Base-by-base conservation (phyloP, 768 basidiomycete species). In the Plicaturopsis crispa region DNA sequence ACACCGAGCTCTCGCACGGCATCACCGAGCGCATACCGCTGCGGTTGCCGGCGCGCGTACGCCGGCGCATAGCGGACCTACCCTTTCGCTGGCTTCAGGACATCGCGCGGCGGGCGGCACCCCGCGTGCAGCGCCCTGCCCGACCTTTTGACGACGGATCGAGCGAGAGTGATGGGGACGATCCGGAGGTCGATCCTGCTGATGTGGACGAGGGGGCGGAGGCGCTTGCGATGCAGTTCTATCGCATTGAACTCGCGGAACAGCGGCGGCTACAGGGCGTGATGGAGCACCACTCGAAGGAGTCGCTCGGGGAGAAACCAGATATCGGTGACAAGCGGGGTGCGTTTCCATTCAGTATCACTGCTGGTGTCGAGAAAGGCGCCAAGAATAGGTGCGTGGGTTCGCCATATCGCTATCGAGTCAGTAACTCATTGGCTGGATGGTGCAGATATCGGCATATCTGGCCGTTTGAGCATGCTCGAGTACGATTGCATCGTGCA, bases 391-490 rank as follows among this genome's bases (percentile, higher is more conserved):
- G 94, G 84, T 88, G 36, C 12, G 62, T 56, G 5, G 12, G 7
- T 2, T 26, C 30, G 26, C 10, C 21, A 26, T 8, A n/a, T 17
- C 33, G 8, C 8, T 11, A 34, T 17, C 17, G 8, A 34, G 8
- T 19, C 11, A 10, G 17, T 19, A 34, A 16, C 17, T 10, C 20
- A 14, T 36, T 30, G 7, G 8, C 4, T 31, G 13, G 21, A 40
- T 44, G 31, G 46, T 23, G 11, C 45, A 91, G 90, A 45, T 98
- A 96, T 63, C 82, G 84, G 42, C 85, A 98, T 55, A 96, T 98
- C 41, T 98, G 92, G 89, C 94, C 94, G 0, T 97, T 92, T 47
- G 92, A 94, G 53, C 90, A 93, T 52, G 84, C 93, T 16, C 81
- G 94, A 26, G 92, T 97, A 4, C 26, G 55, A 52, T 38, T 22